Conservation (phyloP, 192 early-diverging fungal genomes). For the Linnemannia exigua region DNA sequence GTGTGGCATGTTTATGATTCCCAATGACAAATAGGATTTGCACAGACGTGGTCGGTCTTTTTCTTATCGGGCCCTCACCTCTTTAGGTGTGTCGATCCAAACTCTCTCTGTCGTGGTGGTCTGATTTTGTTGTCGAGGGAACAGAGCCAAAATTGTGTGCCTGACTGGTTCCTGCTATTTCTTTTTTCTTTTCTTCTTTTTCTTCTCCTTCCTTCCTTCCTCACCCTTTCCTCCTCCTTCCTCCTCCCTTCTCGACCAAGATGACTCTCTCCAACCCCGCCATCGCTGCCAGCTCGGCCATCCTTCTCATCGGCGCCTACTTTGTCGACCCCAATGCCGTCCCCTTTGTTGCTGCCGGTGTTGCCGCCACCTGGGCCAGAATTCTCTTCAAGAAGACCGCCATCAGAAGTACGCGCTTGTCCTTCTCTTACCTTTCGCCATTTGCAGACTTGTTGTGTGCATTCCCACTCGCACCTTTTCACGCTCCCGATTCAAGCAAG, state of each 20-base stretch:
- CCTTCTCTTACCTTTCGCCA: not conserved
- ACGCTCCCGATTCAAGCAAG: not conserved
- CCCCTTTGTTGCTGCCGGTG: constrained; percentile 47
- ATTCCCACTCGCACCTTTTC: no score
- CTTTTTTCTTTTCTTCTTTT: not conserved
- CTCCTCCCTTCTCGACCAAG: constrained; percentile 6
- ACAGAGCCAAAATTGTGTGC: not conserved
- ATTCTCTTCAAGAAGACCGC: constrained; percentile 36
- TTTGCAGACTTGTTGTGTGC: not conserved
- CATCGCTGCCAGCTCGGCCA: constrained; percentile 40
- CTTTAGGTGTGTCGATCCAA: not conserved
- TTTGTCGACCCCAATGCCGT: constrained; percentile 32
- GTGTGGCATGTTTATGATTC: constrained; percentile 1
- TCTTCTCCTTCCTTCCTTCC: not conserved
- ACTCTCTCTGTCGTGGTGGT: not conserved
- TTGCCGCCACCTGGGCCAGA: constrained; percentile 49
- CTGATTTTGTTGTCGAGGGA: constrained; percentile 5
- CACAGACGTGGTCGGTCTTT: not conserved
- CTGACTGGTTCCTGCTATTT: constrained; percentile 1
- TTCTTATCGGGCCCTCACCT: not conserved
- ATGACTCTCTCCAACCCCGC: constrained; percentile 47
- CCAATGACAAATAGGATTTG: constrained; percentile 9
- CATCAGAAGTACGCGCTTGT: constrained; percentile 24
- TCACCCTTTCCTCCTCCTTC: not conserved
- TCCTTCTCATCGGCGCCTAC: constrained; percentile 39